Conservation (phyloP, 140 eudicot species). For the Oenanthe javanica region DNA sequence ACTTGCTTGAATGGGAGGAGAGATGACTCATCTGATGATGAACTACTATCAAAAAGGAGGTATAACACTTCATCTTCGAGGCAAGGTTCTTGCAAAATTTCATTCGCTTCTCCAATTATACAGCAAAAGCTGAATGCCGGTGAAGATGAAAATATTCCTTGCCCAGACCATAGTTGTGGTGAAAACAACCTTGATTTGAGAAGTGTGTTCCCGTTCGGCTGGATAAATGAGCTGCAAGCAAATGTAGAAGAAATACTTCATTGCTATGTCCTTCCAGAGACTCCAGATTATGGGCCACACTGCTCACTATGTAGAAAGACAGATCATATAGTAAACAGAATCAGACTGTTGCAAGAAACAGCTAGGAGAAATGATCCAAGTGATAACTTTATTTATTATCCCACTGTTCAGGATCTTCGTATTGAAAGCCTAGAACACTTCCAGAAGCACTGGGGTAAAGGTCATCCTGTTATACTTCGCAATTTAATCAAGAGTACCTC, state of each 20-base stretch:
- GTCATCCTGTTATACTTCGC: slow-evolving; percentile 75
- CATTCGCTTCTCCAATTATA: slow-evolving; percentile 19
- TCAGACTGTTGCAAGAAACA: slow-evolving; percentile 21
- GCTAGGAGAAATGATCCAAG: slow-evolving; percentile 23
- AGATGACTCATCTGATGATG: slow-evolving; percentile 21
- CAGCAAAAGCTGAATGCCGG: slow-evolving; percentile 37
- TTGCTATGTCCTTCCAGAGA: slow-evolving; percentile 30
- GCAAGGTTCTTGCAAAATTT: slow-evolving; percentile 7
- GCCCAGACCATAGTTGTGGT: slow-evolving; percentile 58
- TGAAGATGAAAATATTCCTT: slow-evolving; percentile 53
- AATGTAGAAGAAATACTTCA: slow-evolving; percentile 40
- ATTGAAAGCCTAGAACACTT: slow-evolving; percentile 59
- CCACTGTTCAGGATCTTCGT: slow-evolving; percentile 41
- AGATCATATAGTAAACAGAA: slow-evolving; percentile 18
- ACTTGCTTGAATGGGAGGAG: slow-evolving; percentile 22
- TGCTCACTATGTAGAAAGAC: slow-evolving; percentile 4
- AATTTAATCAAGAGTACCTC: slow-evolving; percentile 37
- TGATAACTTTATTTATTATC: slow-evolving; percentile 48
- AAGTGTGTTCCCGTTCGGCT: slow-evolving; percentile 43
- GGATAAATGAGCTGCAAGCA: slow-evolving; percentile 64
- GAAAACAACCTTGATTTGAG: slow-evolving; percentile 48
- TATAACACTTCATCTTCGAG: neutral
- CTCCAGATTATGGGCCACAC: slow-evolving; percentile 16
- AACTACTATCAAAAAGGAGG: neutral
- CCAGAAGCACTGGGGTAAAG: slow-evolving; percentile 80